Base-by-base conservation (phyloP, 2,329 filamentous ascomycete species). In the Nemania sp. region DNA sequence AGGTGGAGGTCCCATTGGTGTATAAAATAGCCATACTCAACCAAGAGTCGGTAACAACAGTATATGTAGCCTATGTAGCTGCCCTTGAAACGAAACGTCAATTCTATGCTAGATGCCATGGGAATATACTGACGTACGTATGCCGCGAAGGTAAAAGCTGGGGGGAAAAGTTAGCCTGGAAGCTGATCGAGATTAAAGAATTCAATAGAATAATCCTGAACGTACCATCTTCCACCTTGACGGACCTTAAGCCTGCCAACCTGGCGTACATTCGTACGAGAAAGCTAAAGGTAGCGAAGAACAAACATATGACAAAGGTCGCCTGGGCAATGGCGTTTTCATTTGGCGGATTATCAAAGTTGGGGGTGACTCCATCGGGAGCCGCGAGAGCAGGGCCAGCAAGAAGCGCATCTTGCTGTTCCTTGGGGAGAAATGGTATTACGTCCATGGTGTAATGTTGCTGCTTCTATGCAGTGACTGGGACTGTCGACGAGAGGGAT, bases 1-100 rank as follows among this genome's bases (percentile, higher is more conserved):
- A 70, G 52, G 27, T 54, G 59, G 11, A 72, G 32, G 53, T 73
- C 58, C 70, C 70, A 73, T 43, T 72, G 70, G 18, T 71, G 70
- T 26, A 72, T 65, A n/a, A 71, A 72, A 49, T 66, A 70, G 29
- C 70, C 70, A 22, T 68, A 66, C 38, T 68, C 68, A n/a, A 45
- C 26, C 60, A 70, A 47, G n/a, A 72, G 26, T 38, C 65, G 59
- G 49, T 68, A 68, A 41, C 45, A 41, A 52, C 65, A 70, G 54
- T 70, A 70, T 41, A 72, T 70, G 20, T 66, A 70, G 10, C 67
- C 70, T 26, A 72, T 66, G 41, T 58, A 72, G 13, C 32, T 55
- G 24, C 57, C 68, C 66, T 69, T 7, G 43, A 18, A 49, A 22
- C 24, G 3, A 43, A 8, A 26, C 51, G n/a, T 69, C 29, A 69